Base-by-base conservation (phyloP, 371 early-diverging fungal species). In the Mucor racemosus region DNA sequence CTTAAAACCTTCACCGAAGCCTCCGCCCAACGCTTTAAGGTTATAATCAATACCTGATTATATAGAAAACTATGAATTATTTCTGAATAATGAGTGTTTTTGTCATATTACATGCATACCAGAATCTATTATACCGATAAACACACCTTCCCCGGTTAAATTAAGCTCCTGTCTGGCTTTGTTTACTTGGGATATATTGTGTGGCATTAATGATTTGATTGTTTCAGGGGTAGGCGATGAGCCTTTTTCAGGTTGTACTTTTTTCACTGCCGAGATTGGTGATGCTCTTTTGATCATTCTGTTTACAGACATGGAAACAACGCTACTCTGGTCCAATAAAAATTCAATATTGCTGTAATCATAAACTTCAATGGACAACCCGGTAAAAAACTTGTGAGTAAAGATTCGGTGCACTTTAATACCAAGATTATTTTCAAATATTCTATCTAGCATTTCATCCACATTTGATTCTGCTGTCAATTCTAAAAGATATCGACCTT, bases 11-110 rank as follows among this genome's bases (percentile, higher is more conserved):
- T 68, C 62, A 10, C 91, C 91, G 73, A 89, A 88, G 58, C 92
- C 82, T 11, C 89, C 90, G 21, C 90, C 90, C 50, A 92, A 74
- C 7, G 90, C 88, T 33, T 89, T 88, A 68, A 90, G 92, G 7
- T 73, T 79, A 71, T 88, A 92, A 74, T 90, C 88, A 15, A 90
- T 77, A 15, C 78, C 78, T 38, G 26, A 3, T 26, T 26, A 26
- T 3, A 26, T 26, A 26, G 1, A 26, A 26, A 26, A 26, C 26
- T 26, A 26, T 26, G 3, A 26, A 26, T 26, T 26, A 26, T 26
- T 26, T 26, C 3, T 26, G 26, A 26, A 26, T 26, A 26, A 26
- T 26, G 26, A 3, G 1, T 1, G 1, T 26, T 26, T 26, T 26
- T 26, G 3, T 26, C 26, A 26, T 26, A 1, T 1, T 26, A 26